Conservation (phyloP, 2,329 filamentous ascomycete species). For the Aureobasidium sp. region DNA sequence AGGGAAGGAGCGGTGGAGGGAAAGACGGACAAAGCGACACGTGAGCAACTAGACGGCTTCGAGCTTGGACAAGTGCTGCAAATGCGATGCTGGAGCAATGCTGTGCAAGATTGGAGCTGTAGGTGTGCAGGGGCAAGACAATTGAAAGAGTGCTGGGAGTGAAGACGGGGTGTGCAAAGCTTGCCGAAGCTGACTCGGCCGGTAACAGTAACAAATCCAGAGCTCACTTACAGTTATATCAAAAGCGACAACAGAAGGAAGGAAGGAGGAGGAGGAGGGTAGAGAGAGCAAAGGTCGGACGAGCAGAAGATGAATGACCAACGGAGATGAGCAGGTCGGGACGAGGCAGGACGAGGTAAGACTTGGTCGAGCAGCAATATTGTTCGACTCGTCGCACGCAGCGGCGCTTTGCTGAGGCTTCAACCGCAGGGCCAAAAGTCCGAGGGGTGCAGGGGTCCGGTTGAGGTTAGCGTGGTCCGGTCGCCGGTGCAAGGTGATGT, state of each 20-base stretch:
- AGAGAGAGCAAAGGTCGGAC: conserved; percentile 16
- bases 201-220: background rate
- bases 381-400: conserved; percentile 10
- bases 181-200: conserved; percentile 12
- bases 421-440: conserved; percentile 15
- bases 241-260: conserved; percentile 10
- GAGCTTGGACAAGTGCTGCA: background rate
- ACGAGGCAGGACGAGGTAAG: background rate
- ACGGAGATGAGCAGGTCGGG: conserved; percentile 4
- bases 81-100: background rate
- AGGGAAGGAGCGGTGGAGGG: background rate
- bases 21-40: conserved; percentile 4
- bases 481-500: background rate
- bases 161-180: conserved; percentile 4
- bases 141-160: conserved; percentile 1
- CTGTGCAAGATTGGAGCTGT: conserved; percentile 2
- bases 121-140: conserved; percentile 1
- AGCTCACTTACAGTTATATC: conserved; percentile 11
- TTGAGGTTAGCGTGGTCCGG: conserved; percentile 10
- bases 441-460: conserved; percentile 12
- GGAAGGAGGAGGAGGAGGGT: background rate
- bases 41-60: background rate
- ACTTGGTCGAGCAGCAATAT: conserved; percentile 7
- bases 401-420: conserved; percentile 15
- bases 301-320: conserved; percentile 7